Evolutionary conservation across 1,139 yeast species (phyloP), one percentile per base, ranked within the genome.

Genomic region (Blastobotrys ciferrii): DNA sequence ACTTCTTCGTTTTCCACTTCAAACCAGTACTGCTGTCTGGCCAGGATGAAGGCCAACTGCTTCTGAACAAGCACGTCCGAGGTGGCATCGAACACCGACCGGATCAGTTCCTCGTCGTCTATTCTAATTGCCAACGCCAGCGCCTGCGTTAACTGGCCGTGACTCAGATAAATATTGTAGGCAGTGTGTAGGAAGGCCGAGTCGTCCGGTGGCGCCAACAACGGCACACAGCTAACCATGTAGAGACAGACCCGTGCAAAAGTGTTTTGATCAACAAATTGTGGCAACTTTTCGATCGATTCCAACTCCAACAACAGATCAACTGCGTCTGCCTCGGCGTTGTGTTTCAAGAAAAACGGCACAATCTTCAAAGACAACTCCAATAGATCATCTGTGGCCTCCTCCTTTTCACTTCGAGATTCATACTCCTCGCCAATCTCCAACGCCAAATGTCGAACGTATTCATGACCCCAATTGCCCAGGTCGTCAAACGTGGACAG

Each of bases 291-390:
- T 62, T 87, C 96, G 60, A 92, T 85, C 49, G 82, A 76, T 69
- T 92, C 98, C 51, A 92, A 80, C 69, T 92, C 98, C 52, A 89
- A 74, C 58, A 94, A 75, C 59, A 92, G 74, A 70, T 92, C 99
- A 28, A 92, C 96, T 1, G 98, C 98, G 66, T 92, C 99, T 7
- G 97, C 96, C 70, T 94, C 98, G 32, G 97, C 98, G 66, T 94
- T 92, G 70, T 92, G 98, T 62, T 87, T 83, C 59, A 92, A 76
- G 71, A 92, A 92, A 62, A 84, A 87, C 25, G 97, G 96, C 32
- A 87, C 92, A 60, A 94, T 84, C 58, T 84, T 79, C 57, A 87
- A 70, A 2, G 95, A 79, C 57, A 92, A 76, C 42, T 76, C 74
- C 48, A 85, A 69, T 57, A 94, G 74, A 43, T 76, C 78, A 12